Evolutionary conservation across 306 rosid species (phyloP).

Genomic region (Lathyrus sativus): DNA sequence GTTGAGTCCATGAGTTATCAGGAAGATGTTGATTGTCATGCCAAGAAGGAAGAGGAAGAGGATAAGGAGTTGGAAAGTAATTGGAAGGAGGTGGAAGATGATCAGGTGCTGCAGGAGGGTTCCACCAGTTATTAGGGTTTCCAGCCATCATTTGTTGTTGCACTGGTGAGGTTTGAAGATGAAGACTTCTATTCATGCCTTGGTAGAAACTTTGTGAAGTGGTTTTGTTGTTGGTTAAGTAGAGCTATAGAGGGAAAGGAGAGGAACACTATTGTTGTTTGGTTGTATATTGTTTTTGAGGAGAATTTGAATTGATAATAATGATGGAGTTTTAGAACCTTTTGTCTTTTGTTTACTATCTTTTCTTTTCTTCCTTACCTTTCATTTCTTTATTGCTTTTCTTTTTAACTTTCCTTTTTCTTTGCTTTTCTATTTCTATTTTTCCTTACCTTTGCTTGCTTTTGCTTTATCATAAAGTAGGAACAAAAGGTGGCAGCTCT

Average conservation of each 20-base stretch:
- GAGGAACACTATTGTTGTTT: constrained; percentile 36
- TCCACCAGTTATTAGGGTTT: constrained; percentile 90
- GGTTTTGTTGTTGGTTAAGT: constrained; percentile 57
- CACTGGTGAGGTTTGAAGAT: constrained; percentile 78
- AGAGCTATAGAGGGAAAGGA: constrained; percentile 48
- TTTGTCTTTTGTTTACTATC: constrained; percentile 46
- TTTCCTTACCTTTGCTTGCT: constrained; percentile 44
- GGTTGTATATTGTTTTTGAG: constrained; percentile 27
- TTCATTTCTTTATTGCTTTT: constrained; percentile 53
- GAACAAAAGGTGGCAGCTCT: constrained; percentile 71
- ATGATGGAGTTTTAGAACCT: constrained; percentile 73
- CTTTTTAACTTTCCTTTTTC: constrained; percentile 42
- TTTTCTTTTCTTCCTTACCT: constrained; percentile 31
- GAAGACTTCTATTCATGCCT: constrained; percentile 73
- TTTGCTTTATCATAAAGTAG: constrained; percentile 95
- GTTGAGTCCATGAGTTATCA: constrained; percentile 88
- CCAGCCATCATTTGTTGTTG: constrained; percentile 84
- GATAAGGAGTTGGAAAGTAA: constrained; percentile 43
- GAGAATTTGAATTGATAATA: constrained; percentile 60
- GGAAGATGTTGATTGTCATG: constrained; percentile 72
- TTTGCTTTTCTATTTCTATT: constrained; percentile 46
- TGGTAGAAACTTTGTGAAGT: constrained; percentile 64
- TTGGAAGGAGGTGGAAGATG: constrained; percentile 17
- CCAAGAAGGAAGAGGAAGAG: constrained; percentile 64
- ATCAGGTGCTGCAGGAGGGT: constrained; percentile 51